phyloP scores from a whole-genome alignment of 2,329 filamentous ascomycete species.

The Oidium heveae region DNA sequence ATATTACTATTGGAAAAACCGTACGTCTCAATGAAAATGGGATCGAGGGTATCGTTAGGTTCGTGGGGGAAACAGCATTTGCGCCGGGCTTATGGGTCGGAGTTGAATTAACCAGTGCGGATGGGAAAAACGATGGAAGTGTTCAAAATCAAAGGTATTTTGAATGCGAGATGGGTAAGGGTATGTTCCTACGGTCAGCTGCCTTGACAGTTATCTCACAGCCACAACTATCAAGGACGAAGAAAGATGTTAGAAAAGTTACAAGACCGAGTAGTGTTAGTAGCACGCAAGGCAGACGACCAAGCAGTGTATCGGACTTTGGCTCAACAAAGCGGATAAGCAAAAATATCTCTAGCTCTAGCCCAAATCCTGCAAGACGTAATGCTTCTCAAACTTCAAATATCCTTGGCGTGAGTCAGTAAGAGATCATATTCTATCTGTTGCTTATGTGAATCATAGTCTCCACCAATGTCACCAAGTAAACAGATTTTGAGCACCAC shows the following conservation, averaged over 20 bases:
- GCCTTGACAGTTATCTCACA: constrained; percentile 36
- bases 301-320: constrained; percentile 24
- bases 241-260: constrained; percentile 14
- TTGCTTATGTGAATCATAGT: constrained; percentile 22
- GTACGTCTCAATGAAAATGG: constrained; percentile 50
- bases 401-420: not conserved
- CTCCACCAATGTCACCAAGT: constrained; percentile 54
- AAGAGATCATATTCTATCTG: not conserved
- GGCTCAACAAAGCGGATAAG: constrained; percentile 36
- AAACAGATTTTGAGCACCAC: constrained; percentile 36
- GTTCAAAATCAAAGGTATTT: constrained; percentile 79
- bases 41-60: constrained; percentile 54
- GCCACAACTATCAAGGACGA: constrained; percentile 18
- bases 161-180: constrained; percentile 47
- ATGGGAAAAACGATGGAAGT: constrained; percentile 83
- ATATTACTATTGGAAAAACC: constrained; percentile 21
- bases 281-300: constrained; percentile 15
- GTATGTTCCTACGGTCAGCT: constrained; percentile 64
- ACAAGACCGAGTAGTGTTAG: constrained; percentile 21
- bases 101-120: constrained; percentile 57
- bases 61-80: constrained; percentile 57
- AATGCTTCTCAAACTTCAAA: constrained; percentile 20
- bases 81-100: constrained; percentile 70
- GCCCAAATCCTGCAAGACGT: constrained; percentile 43
- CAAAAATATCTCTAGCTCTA: constrained; percentile 32